A percentile compares a stretch with the other conserved stretches of the same genome.
Conservation (phyloP, 2,329 filamentous ascomycete species). For the Alternaria brassicicola region DNA sequence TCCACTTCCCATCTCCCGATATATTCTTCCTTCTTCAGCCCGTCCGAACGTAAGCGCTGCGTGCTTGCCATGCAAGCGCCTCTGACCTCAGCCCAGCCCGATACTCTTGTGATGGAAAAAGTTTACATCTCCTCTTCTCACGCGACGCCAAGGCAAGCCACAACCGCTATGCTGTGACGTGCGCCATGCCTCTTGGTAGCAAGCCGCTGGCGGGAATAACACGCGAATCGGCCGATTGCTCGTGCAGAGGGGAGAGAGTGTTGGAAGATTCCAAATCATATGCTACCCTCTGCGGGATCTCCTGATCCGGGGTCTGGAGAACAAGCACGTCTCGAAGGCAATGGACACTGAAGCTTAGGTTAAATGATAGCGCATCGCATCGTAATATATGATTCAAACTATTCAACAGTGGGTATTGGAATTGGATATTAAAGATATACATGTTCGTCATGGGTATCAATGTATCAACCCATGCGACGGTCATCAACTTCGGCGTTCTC, state of each 20-base stretch:
- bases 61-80: not conserved
- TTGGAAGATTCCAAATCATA: not conserved
- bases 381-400: not conserved
- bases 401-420: conserved; percentile 9
- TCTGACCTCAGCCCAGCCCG: conserved; percentile 11
- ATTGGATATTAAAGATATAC: conserved; percentile 8
- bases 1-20: not conserved
- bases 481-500: not conserved
- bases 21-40: not conserved
- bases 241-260: not conserved
- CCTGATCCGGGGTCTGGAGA: no score
- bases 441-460: not conserved
- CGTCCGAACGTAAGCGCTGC: no score
- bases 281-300: no score
- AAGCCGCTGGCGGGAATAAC: no score
- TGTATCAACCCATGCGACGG: not conserved
- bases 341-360: not conserved
- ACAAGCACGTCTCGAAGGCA: no score
- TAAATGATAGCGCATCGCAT: not conserved
- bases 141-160: not conserved
- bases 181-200: not conserved
- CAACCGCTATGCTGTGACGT: not conserved
- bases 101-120: not conserved
- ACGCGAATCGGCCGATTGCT: not conserved
- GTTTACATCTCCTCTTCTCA: not conserved